Conservation (phyloP, 73 alveolate genomes). For the Tetrahymena thermophila region DNA sequence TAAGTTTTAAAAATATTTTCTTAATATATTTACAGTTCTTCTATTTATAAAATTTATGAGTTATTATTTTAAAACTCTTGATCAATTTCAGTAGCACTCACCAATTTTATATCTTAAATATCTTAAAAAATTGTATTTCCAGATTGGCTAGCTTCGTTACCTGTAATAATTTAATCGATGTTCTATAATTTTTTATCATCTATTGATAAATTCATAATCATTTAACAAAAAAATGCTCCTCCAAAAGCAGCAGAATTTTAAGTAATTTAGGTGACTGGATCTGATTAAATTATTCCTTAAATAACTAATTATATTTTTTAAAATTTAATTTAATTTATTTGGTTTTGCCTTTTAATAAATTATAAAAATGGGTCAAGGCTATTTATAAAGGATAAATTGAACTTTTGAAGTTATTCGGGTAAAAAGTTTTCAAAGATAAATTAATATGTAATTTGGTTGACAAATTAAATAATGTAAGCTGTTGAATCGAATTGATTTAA, state of each 20-base stretch:
- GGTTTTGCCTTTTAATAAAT: no score
- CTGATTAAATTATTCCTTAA: background rate
- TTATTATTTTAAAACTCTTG: background rate
- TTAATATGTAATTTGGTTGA: no score
- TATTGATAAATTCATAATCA: background rate
- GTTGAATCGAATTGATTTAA: no score
- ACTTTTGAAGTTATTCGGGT: no score
- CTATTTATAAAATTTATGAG: background rate
- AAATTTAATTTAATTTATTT: no score
- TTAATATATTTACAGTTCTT: background rate
- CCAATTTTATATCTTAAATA: background rate
- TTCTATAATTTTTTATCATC: background rate
- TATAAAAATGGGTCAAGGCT: no score
- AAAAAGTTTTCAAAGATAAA: no score
- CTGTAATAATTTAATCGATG: background rate
- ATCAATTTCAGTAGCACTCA: background rate
- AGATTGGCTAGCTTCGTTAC: background rate
- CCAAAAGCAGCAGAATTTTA: background rate
- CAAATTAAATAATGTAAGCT: no score
- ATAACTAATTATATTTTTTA: background rate
- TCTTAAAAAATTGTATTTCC: background rate
- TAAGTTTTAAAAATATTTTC: background rate
- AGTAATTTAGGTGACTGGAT: background rate
- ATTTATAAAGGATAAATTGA: no score
- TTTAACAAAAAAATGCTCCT: background rate